Conservation (phyloP, 768 basidiomycete species). For the Auriculariales sp. region DNA sequence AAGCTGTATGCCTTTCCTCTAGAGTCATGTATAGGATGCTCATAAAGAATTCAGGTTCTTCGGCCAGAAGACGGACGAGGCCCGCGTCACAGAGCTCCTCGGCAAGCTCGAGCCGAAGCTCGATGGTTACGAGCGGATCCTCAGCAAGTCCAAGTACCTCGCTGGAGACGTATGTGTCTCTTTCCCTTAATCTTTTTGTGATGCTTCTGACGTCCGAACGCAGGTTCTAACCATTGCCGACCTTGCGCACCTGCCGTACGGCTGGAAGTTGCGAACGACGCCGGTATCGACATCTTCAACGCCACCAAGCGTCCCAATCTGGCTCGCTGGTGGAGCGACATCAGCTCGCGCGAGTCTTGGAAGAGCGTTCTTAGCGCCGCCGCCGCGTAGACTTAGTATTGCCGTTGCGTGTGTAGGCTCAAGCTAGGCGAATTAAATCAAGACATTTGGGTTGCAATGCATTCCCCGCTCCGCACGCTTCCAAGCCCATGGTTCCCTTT, state of each 20-base stretch:
- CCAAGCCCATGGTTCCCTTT: too few species aligned
- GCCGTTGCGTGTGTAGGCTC: too few species aligned
- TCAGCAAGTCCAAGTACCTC: conserved; percentile 39
- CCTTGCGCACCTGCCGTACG: conserved; percentile 13
- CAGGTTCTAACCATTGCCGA: conserved; percentile 13
- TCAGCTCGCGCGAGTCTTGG: conserved; percentile 3
- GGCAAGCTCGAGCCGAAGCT: not conserved
- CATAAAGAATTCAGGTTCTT: not conserved
- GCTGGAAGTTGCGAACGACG: too few species aligned
- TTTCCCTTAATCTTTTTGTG: not conserved
- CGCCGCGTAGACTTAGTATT: too few species aligned
- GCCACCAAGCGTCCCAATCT: conserved; percentile 3
- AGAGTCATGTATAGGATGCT: not conserved
- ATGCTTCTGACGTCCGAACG: conserved; percentile 1
- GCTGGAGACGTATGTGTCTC: conserved; percentile 23
- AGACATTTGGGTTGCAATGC: too few species aligned
- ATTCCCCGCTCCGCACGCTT: too few species aligned
- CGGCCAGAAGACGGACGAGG: not conserved
- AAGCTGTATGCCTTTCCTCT: conserved; percentile 4
- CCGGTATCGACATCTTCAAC: too few species aligned
- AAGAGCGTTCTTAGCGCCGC: too few species aligned
- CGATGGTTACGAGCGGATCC: conserved; percentile 38
- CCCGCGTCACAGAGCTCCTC: not conserved
- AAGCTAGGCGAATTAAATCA: too few species aligned
- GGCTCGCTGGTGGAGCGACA: conserved; percentile 4